Percentiles rank a stretch among this genome's conserved stretches.
phyloP scores from a whole-genome alignment of 495 filamentous ascomycete species.

The Aspergillus bertholletiae region DNA sequence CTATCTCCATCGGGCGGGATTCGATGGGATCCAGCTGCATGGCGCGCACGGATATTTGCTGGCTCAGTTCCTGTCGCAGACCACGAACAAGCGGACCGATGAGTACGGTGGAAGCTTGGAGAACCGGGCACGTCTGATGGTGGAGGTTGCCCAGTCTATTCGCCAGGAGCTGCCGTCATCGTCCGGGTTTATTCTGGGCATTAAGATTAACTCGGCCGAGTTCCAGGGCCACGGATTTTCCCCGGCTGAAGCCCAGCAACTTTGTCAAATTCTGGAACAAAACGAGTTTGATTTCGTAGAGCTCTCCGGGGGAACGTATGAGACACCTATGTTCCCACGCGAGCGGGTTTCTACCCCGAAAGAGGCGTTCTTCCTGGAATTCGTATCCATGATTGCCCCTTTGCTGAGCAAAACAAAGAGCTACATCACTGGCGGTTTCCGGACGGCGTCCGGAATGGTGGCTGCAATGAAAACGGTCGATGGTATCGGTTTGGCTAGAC shows the following conservation, averaged over 20 bases:
- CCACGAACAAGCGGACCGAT: constrained; percentile 51
- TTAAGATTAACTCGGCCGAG: constrained; percentile 66
- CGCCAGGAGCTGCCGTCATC: constrained; percentile 26
- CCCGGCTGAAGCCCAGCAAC: constrained; percentile 47
- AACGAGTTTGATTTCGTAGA: constrained; percentile 57
- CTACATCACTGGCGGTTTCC: constrained; percentile 59
- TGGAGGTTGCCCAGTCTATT: constrained; percentile 45
- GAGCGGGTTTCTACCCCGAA: constrained; percentile 51
- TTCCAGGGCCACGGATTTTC: constrained; percentile 57
- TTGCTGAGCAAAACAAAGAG: constrained; percentile 48
- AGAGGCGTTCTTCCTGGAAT: constrained; percentile 65
- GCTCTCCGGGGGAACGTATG: constrained; percentile 60
- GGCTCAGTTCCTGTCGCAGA: constrained; percentile 54
- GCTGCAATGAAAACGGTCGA: constrained; percentile 50
- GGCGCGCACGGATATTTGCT: constrained; percentile 58
- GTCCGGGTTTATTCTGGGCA: constrained; percentile 50
- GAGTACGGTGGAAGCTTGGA: constrained; percentile 47
- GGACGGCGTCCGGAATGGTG: constrained; percentile 56
- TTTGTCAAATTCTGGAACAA: constrained; percentile 52
- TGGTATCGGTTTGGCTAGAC: constrained; percentile 52
- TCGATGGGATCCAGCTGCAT: constrained; percentile 54
- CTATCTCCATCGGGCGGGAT: constrained; percentile 53
- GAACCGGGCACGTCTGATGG: constrained; percentile 48
- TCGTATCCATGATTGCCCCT: constrained; percentile 55
- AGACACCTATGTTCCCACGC: constrained; percentile 50